Conservation (phyloP, 1,284 basidiomycete species). For the Naganishia sp. region DNA sequence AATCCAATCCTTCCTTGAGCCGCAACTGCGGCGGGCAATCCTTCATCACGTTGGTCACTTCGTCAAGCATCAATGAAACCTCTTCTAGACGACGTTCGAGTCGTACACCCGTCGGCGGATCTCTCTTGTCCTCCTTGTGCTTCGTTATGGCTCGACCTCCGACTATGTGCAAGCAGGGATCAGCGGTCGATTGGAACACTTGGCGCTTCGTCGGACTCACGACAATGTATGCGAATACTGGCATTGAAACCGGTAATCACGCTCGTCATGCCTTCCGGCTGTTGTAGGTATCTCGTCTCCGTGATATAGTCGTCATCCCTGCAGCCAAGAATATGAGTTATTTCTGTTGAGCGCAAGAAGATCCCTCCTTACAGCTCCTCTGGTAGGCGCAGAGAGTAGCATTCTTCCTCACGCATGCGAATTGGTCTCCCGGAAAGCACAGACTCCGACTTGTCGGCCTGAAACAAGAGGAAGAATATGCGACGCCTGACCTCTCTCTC, state of each 20-base stretch:
- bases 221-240: conserved; percentile 71
- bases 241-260: conserved; percentile 82
- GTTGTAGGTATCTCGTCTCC: conserved; percentile 71
- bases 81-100: conserved; percentile 48
- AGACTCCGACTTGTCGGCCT: conserved; percentile 84
- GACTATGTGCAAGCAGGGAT: conserved; percentile 34
- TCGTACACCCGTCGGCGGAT: conserved; percentile 43
- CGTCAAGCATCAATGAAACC: conserved; percentile 45
- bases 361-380: conserved; percentile 39
- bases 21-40: conserved; percentile 46
- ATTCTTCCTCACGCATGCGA: conserved; percentile 79
- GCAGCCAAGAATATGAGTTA: not conserved
- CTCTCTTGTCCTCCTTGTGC: conserved; percentile 41
- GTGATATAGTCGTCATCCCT: conserved; percentile 62
- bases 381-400: conserved; percentile 50
- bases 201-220: conserved; percentile 33
- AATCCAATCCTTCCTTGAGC: conserved; percentile 39
- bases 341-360: not conserved
- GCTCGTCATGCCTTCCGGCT: conserved; percentile 77
- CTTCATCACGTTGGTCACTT: conserved; percentile 47
- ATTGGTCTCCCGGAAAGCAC: conserved; percentile 72
- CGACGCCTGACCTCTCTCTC: conserved; percentile 78
- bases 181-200: not conserved
- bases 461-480: conserved; percentile 81
- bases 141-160: conserved; percentile 46